Base-by-base conservation (phyloP, 164 flowering plant genomes). In the Euptelea pleiosperma region DNA sequence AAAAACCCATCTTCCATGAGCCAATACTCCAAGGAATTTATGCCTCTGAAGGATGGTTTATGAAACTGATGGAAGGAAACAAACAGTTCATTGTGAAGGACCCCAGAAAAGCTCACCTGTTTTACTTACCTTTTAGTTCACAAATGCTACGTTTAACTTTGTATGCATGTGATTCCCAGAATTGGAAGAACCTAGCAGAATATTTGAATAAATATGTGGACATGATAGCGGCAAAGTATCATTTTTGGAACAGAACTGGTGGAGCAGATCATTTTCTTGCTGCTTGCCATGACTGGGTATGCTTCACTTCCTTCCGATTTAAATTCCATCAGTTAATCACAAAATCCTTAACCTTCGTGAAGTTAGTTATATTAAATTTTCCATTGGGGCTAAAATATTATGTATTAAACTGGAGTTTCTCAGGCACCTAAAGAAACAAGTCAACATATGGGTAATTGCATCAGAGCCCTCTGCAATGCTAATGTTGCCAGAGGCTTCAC, bases 391-490 rank as follows among this genome's bases (percentile, higher is more conserved):
- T n/a, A n/a, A n/a, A n/a, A n/a, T n/a, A n/a, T n/a, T n/a, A n/a
- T n/a, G n/a, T n/a, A 16, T 24, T n/a, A 9, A 6, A 4, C 21
- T 8, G 16, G 5, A 39, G 33, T 42, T 43, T 45, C 24, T 53
- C 65, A 75, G 79, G 76, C 73, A 4, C 69, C 67, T 2, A 35
- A 45, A 2, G 54, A 63, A 39, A 72, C 78, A 36, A 67, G 71
- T 57, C 44, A 49, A 1, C 42, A 26, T 29, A 72, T 78, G 71
- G 58, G 55, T 14, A 64, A 50, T 36, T 69, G 73, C 58, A 67
- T 76, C 46, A 62, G 73, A 74, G 80, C 60, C 16, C 72, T 79
- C n/a, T 79, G 83, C 74, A 79, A 79, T 63, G 63, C 79, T 14
- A 75, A 79, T 65, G 55, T 68, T 29, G 69, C 71, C 40, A 45